These are phyloP conservation scores for Talaromyces adpressus DNA, from an alignment of 495 filamentous ascomycete species.

Conservation along the genomic window DNA sequence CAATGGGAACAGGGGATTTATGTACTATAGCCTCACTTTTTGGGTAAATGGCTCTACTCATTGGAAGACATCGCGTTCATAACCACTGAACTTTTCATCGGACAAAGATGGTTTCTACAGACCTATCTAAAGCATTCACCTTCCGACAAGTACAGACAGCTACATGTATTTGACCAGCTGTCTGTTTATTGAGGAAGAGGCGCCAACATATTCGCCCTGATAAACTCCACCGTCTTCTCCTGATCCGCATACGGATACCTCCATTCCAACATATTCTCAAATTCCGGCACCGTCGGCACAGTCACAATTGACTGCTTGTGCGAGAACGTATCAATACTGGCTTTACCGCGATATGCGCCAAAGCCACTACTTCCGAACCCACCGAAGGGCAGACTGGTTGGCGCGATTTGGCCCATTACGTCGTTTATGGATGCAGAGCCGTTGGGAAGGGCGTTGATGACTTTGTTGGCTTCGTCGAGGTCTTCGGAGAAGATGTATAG, in stretches of 20 bases:
- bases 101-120: neutral
- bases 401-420: neutral
- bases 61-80: neutral
- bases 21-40: neutral
- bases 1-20: too few relatives aligned
- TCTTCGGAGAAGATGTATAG: conserved; percentile 4
- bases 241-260: neutral
- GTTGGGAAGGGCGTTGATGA: neutral
- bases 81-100: neutral
- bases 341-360: conserved; percentile 1
- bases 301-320: conserved; percentile 1
- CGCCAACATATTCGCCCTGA: neutral
- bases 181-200: neutral
- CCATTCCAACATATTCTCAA: neutral
- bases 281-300: neutral
- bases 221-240: neutral
- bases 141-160: neutral
- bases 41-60: neutral
- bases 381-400: neutral
- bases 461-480: neutral
- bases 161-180: neutral
- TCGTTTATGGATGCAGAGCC: neutral
- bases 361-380: neutral
- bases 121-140: neutral
- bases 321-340: neutral